phyloP scores from a whole-genome alignment of 148 eudicot genomes.

The Nepenthes mirabilis region DNA sequence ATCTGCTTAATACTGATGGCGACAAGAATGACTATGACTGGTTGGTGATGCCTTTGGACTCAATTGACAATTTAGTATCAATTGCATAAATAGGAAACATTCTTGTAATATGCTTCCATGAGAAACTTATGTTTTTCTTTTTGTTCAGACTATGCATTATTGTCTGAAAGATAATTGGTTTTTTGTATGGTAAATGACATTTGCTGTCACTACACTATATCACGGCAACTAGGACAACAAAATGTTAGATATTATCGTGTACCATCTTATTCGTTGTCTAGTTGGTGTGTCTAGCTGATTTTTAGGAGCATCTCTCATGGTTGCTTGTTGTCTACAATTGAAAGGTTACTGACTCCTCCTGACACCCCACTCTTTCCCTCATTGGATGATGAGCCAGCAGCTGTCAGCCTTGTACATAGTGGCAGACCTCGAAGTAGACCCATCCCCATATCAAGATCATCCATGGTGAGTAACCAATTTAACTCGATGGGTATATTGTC shows the following conservation, averaged over 20 bases:
- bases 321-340: conserved; percentile 11
- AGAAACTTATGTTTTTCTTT: no score
- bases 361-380: conserved; percentile 90
- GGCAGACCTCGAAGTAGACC: conserved; percentile 87
- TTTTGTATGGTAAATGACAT: no score
- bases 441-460: conserved; percentile 75
- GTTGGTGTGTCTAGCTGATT: neutral
- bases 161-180: no score
- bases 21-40: conserved; percentile 97
- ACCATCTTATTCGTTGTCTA: conserved; percentile 1
- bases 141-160: no score
- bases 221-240: neutral
- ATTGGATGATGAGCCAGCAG: conserved; percentile 81
- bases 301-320: neutral
- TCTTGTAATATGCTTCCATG: neutral
- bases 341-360: conserved; percentile 94
- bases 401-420: conserved; percentile 38
- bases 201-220: no score
- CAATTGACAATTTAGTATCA: neutral
- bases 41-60: conserved; percentile 32
- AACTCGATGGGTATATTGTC: conserved; percentile 4
- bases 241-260: conserved; percentile 5
- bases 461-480: conserved; percentile 41
- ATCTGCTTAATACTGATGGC: conserved; percentile 63
- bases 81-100: neutral